Conservation (phyloP, 805 yeast species). For the Hanseniaspora thailandica region DNA sequence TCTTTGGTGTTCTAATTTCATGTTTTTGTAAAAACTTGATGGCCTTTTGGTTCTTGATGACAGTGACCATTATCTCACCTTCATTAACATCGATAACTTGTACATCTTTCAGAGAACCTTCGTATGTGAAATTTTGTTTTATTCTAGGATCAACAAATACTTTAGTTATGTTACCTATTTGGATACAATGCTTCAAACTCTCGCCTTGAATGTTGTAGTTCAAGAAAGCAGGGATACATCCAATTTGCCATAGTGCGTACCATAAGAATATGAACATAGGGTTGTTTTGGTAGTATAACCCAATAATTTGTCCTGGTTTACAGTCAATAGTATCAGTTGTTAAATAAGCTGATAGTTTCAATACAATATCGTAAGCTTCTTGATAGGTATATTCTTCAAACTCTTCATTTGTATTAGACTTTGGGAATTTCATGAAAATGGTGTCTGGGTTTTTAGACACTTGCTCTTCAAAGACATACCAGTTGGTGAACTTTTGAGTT, state of each 20-base stretch:
- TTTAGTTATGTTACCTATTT: slow-evolving; percentile 49
- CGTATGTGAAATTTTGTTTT: slow-evolving; percentile 35
- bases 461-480: slow-evolving; percentile 57
- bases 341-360: slow-evolving; percentile 55
- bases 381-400: slow-evolving; percentile 56
- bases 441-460: slow-evolving; percentile 39
- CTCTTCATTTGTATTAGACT: slow-evolving; percentile 34
- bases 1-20: slow-evolving; percentile 41
- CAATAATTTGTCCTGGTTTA: slow-evolving; percentile 55
- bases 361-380: slow-evolving; percentile 54
- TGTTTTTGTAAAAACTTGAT: slow-evolving; percentile 47
- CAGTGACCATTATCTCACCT: slow-evolving; percentile 32
- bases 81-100: slow-evolving; percentile 36
- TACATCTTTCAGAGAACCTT: slow-evolving; percentile 24
- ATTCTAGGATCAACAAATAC: slow-evolving; percentile 69
- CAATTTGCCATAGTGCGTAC: slow-evolving; percentile 83
- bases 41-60: slow-evolving; percentile 30
- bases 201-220: slow-evolving; percentile 66
- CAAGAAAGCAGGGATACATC: slow-evolving; percentile 78
- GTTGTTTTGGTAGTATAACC: slow-evolving; percentile 66
- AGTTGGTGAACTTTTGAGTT: slow-evolving; percentile 38
- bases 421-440: slow-evolving; percentile 49
- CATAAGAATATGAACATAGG: slow-evolving; percentile 70
- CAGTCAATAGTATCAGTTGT: slow-evolving; percentile 48
- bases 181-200: slow-evolving; percentile 70